These are phyloP conservation scores for Nigrospora osmanthi DNA, from an alignment of 2,329 filamentous ascomycete species.

Conservation along the genomic window DNA sequence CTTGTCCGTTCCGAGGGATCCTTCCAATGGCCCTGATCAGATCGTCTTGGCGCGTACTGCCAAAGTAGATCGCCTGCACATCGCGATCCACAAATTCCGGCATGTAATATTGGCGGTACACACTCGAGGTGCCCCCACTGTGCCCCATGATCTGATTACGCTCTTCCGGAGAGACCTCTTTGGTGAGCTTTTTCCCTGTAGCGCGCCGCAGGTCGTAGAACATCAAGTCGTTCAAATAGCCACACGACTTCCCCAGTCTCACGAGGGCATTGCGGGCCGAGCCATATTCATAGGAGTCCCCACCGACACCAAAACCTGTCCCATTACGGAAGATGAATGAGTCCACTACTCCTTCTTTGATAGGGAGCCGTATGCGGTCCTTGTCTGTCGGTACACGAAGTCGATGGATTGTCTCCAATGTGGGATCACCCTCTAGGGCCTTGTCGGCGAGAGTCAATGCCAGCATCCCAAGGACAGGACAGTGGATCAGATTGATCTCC, in stretches of 20 bases:
- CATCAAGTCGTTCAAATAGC: background rate
- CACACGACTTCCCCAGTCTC: background rate
- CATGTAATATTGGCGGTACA: slow-evolving; percentile 12
- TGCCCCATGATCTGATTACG: slow-evolving; percentile 10
- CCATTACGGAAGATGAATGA: too few species aligned
- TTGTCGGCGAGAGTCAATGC: slow-evolving; percentile 15
- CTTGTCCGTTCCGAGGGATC: slow-evolving; percentile 6
- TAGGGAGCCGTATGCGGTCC: too few species aligned
- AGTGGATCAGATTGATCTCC: slow-evolving; percentile 10
- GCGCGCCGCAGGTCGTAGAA: slow-evolving; percentile 1
- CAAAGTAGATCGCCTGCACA: slow-evolving; percentile 11
- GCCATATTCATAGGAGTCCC: background rate
- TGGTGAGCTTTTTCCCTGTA: slow-evolving; percentile 3
- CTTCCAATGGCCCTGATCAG: slow-evolving; percentile 5
- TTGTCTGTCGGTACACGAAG: too few species aligned
- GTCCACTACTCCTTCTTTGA: too few species aligned
- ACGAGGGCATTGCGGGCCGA: background rate
- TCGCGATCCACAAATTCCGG: slow-evolving; percentile 10
- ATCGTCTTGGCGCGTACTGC: slow-evolving; percentile 6
- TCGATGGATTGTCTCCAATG: too few species aligned
- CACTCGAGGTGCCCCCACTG: slow-evolving; percentile 3
- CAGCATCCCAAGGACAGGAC: slow-evolving; percentile 11
- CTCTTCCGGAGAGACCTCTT: slow-evolving; percentile 12
- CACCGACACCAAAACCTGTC: too few species aligned
- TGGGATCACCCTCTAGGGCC: slow-evolving; percentile 5